These are phyloP conservation scores for Sporobolus alterniflorus DNA, from an alignment of 202 grass and related monocot species.

Conservation along the genomic window DNA sequence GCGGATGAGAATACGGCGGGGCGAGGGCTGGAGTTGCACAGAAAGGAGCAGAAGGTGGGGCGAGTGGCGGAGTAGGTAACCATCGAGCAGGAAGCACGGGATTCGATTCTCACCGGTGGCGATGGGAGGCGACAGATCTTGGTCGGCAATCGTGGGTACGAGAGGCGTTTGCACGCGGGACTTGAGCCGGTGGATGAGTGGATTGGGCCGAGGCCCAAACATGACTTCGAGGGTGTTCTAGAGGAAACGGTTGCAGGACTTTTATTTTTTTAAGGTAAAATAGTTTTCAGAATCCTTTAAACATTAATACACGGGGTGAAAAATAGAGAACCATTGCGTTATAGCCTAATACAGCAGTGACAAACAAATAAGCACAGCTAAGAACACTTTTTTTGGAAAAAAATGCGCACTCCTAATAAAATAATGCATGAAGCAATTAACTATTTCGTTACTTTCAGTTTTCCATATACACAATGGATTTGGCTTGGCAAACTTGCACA, in stretches of 20 bases:
- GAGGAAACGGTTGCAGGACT: no score
- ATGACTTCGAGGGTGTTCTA: no score
- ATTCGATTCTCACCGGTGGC: no score
- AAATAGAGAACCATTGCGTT: no score
- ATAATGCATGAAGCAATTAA: not conserved
- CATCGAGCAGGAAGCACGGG: slow-evolving; percentile 47
- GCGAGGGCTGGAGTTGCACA: slow-evolving; percentile 20
- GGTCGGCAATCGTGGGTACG: no score
- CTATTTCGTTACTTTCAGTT: not conserved
- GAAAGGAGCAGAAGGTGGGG: slow-evolving; percentile 39
- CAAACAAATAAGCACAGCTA: not conserved
- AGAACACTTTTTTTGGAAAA: not conserved
- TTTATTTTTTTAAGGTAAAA: no score
- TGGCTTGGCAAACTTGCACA: not conserved
- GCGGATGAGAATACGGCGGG: not conserved
- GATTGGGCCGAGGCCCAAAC: no score
- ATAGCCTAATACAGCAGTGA: not conserved
- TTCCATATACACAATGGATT: slow-evolving; percentile 31
- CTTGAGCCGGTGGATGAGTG: no score
- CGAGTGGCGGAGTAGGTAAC: slow-evolving; percentile 46
- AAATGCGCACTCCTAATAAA: not conserved
- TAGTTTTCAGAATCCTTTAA: no score
- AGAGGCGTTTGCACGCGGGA: no score
- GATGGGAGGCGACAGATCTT: no score
- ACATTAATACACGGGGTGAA: no score